A percentile compares a stretch with the other conserved stretches of the same genome.
Evolutionary conservation across 371 early-diverging fungal species (phyloP).

Genomic region (Rhizopus delemar): DNA sequence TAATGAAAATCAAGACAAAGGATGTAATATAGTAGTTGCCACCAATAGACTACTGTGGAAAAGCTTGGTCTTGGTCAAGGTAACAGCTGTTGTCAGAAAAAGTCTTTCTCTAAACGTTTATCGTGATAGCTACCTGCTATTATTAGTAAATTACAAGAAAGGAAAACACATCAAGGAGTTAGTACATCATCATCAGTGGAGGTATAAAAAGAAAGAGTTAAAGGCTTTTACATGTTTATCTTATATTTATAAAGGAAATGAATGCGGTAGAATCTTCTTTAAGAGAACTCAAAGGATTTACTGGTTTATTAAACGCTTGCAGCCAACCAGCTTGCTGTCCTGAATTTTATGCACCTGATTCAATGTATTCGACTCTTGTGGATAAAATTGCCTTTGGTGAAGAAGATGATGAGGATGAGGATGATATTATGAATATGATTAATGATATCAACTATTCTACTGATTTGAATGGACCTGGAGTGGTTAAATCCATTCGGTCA

Average conservation of each 20-base stretch:
- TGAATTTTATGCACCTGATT: constrained; percentile 33
- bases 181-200: constrained; percentile 15
- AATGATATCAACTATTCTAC: constrained; percentile 33
- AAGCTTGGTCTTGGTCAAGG: constrained; percentile 46
- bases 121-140: constrained; percentile 18
- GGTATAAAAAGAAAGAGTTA: constrained; percentile 11
- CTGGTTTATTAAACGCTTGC: constrained; percentile 51
- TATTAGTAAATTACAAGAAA: constrained; percentile 20
- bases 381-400: constrained; percentile 29
- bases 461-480: constrained; percentile 30
- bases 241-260: constrained; percentile 13
- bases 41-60: constrained; percentile 47
- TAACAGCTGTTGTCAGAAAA: constrained; percentile 9
- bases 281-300: constrained; percentile 42
- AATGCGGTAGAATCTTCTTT: constrained; percentile 47
- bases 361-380: constrained; percentile 23
- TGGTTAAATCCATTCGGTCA: constrained; percentile 35
- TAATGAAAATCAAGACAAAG: constrained; percentile 8
- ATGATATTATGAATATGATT: constrained; percentile 47
- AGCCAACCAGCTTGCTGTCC: constrained; percentile 36
- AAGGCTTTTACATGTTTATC: neutral
- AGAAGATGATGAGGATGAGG: constrained; percentile 33
- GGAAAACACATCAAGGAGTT: constrained; percentile 11
- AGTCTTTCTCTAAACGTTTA: neutral
- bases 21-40: constrained; percentile 23